Evolutionary conservation across 176 grass and related monocot genomes (phyloP), one percentile per base, ranked within the genome.

Genomic region (Avena insularis): DNA sequence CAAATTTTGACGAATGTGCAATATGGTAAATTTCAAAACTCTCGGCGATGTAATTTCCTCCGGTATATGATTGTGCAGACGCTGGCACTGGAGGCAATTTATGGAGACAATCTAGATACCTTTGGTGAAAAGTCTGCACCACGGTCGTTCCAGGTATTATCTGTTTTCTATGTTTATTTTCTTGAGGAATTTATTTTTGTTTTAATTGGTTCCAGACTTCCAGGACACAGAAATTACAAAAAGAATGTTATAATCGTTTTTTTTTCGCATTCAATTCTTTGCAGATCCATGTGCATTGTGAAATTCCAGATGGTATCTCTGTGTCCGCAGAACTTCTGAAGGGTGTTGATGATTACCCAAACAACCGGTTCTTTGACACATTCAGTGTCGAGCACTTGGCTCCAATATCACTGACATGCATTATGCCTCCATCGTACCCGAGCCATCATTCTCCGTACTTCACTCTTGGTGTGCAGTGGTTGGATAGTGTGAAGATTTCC

Each of bases 361-460:
- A 81, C 13, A 69, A 25, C 60, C 50, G 4, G 15, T 80, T 80
- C 45, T 12, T 27, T 49, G 71, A 27, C 19, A 91, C 43, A 68
- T 93, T 91, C 43, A 83, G 17, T 80, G 83, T 91, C 12, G 51
- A 77, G 17, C 78, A 93, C 64, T 79, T 91, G 57, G 67, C 89
- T 38, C 83, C 92, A 17, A 50, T 93, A 38, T 61, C 81, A 6
- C 45, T 93, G 12, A 93, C 89, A 62, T 93, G 83, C 36, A 84
- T 91, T 61, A 80, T 93, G 72, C 86, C 92, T 86, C 80, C 33
- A 47, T 88, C 86, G 1, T 93, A 93, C 80, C 85, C 83, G 14
- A 91, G 92, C 45, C 92, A 91, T 84, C 74, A 25, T 16, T 83
- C 88, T 46, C 86, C 92, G 50, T 91, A 84, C 79, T 93, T 93